phyloP scores from a whole-genome alignment of 345 rosid species.

The Turritis glabra region DNA sequence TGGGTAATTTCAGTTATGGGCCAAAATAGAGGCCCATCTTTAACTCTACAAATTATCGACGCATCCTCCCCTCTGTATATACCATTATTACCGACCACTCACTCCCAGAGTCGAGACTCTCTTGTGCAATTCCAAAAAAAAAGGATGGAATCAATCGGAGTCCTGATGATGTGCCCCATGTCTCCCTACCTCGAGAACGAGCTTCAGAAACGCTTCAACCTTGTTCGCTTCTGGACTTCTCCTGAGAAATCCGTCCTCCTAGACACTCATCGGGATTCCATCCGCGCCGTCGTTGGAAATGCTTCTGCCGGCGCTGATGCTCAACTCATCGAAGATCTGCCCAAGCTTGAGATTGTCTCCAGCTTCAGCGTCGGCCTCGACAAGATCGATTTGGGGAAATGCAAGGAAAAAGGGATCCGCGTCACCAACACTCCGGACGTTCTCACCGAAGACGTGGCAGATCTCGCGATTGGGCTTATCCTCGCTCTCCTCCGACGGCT shows the following conservation, averaged over 20 bases:
- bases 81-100: slow-evolving; percentile 10
- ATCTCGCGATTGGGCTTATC: slow-evolving; percentile 73
- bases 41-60: no score
- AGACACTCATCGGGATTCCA: slow-evolving; percentile 42
- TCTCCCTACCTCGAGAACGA: slow-evolving; percentile 58
- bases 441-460: slow-evolving; percentile 85
- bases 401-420: slow-evolving; percentile 63
- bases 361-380: slow-evolving; percentile 83
- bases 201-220: slow-evolving; percentile 70
- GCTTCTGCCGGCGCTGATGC: slow-evolving; percentile 66
- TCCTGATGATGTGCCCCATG: slow-evolving; percentile 74
- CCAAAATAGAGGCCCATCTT: background rate
- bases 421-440: slow-evolving; percentile 94
- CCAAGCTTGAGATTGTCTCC: slow-evolving; percentile 73
- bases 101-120: no score
- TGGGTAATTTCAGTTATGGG: background rate
- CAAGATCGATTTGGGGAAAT: slow-evolving; percentile 76
- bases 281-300: slow-evolving; percentile 81
- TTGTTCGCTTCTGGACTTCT: slow-evolving; percentile 51
- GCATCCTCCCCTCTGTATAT: no score
- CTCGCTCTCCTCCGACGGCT: slow-evolving; percentile 71
- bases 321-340: slow-evolving; percentile 59
- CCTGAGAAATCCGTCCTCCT: slow-evolving; percentile 51
- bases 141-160: slow-evolving; percentile 63
- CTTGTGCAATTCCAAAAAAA: no score